Base-by-base conservation (phyloP, 2,329 filamentous ascomycete genomes). In the Eurotiales sp. region DNA sequence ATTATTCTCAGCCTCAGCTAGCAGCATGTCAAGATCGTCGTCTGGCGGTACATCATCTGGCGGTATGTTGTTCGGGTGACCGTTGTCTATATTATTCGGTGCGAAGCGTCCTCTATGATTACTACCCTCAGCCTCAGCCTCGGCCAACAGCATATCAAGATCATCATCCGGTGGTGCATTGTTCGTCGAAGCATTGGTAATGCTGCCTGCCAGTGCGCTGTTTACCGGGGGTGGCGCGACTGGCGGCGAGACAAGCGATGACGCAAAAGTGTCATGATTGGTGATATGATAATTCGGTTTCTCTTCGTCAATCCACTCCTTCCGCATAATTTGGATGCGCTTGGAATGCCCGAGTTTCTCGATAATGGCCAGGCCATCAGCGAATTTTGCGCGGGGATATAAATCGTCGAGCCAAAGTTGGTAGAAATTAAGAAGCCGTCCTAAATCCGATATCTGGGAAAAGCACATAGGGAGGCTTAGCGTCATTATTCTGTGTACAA, bases 371-470 rank as follows among this genome's bases (percentile, higher is more conserved):
- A 97, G 75, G 2, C 88, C 93, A 63, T 99, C 93, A 43, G 88
- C 81, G 63, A 99, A 99, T 63, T 90, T 92, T 4, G 92, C 93
- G 64, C 95, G 90, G 11, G 93, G 93, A 64, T 91, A 99, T 11
- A 99, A 77, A 64, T 96, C 90, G 70, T 99, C 92, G 2, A 99
- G 86, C 93, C 93, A 99, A 51, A 96, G 72, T 67, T 97, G 93
- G 66, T 97, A 99, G 66, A 95, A 88, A 21, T 88, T 89, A 43
- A 99, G 78, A 21, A 99, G 79, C 14, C 85, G 83, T 0, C 85
- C 81, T 10, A 90, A 83, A 65, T 99, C 93, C 15, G 87, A 85
- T 70, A 93, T 97, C 85, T 92, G 49, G n/a, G n/a, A 86, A 85
- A 70, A 93, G 97, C 84, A 91, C 50, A 1, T 29, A 3, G 8